phyloP scores from a whole-genome alignment of 2,329 filamentous ascomycete species.

The Hymenoscyphus scutula region DNA sequence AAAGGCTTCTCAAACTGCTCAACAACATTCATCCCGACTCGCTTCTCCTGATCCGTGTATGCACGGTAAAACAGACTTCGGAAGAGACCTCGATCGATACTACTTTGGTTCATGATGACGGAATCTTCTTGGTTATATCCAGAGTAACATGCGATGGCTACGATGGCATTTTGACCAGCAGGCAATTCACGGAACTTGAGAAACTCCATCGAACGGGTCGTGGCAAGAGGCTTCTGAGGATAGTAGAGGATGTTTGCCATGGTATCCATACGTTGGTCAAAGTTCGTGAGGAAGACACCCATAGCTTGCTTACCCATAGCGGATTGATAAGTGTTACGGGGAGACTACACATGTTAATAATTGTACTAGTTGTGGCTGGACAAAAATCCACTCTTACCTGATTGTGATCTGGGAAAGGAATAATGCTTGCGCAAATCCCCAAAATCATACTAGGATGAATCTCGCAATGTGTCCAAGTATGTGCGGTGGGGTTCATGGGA shows the following conservation, averaged over 20 bases:
- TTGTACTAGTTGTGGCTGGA: slow-evolving; percentile 11
- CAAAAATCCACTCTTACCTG: slow-evolving; percentile 53
- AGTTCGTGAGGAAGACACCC: slow-evolving; percentile 98
- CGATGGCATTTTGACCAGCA: slow-evolving; percentile 96
- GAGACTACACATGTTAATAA: slow-evolving; percentile 60
- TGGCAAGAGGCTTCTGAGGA: slow-evolving; percentile 94
- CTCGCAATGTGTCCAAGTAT: slow-evolving; percentile 97
- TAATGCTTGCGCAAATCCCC: slow-evolving; percentile 97
- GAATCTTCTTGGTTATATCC: slow-evolving; percentile 99
- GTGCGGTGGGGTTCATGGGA: slow-evolving; percentile 79
- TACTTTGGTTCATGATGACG: slow-evolving; percentile 99
- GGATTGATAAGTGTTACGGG: slow-evolving; percentile 98
- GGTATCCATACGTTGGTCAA: slow-evolving; percentile 95
- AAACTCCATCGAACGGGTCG: slow-evolving; percentile 97
- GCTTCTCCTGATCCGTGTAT: slow-evolving; percentile 96
- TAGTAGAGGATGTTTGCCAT: slow-evolving; percentile 99
- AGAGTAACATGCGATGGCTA: slow-evolving; percentile 95
- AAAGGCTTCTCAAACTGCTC: slow-evolving; percentile 96
- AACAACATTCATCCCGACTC: slow-evolving; percentile 86
- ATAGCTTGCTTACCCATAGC: slow-evolving; percentile 99
- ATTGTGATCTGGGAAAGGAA: slow-evolving; percentile 99
- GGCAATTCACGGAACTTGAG: slow-evolving; percentile 96
- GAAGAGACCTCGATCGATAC: slow-evolving; percentile 96
- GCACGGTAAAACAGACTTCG: slow-evolving; percentile 96
- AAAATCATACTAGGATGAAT: slow-evolving; percentile 99